phyloP scores from a whole-genome alignment of 73 alveolate genomes.

The Blepharisma stoltei region DNA sequence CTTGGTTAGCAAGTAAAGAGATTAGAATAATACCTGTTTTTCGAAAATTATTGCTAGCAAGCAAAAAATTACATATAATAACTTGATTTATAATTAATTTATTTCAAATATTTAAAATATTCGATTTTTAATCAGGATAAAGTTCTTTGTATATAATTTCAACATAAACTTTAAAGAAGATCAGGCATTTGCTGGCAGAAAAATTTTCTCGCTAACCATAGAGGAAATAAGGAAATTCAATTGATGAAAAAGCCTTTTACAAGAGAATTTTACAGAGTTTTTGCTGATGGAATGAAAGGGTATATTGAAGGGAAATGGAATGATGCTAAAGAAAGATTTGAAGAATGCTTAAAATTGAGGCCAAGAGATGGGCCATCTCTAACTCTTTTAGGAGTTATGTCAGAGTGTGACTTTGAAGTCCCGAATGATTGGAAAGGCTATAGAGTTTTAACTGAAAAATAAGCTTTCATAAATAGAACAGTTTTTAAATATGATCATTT shows the following conservation, averaged over 20 bases:
- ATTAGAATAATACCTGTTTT: no score
- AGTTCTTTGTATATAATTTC: no score
- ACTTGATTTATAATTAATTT: no score
- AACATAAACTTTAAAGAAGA: no score
- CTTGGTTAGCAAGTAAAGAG: constrained; percentile 20
- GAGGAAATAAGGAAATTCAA: constrained; percentile 36
- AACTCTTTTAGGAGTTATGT: constrained; percentile 45
- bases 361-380: constrained; percentile 51
- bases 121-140: no score
- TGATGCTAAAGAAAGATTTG: constrained; percentile 55
- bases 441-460: constrained; percentile 40
- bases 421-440: constrained; percentile 87
- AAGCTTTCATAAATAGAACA: no score
- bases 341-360: constrained; percentile 46
- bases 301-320: constrained; percentile 76
- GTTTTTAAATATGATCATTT: no score
- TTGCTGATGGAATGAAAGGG: constrained; percentile 62
- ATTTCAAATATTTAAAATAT: no score
- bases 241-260: constrained; percentile 41
- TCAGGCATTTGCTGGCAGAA: no score
- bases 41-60: no score
- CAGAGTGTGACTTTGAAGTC: constrained; percentile 51
- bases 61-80: no score
- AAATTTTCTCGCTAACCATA: no score
- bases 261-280: constrained; percentile 56